Conservation (phyloP, 768 basidiomycete genomes). For the Boletus vinaceobasis region DNA sequence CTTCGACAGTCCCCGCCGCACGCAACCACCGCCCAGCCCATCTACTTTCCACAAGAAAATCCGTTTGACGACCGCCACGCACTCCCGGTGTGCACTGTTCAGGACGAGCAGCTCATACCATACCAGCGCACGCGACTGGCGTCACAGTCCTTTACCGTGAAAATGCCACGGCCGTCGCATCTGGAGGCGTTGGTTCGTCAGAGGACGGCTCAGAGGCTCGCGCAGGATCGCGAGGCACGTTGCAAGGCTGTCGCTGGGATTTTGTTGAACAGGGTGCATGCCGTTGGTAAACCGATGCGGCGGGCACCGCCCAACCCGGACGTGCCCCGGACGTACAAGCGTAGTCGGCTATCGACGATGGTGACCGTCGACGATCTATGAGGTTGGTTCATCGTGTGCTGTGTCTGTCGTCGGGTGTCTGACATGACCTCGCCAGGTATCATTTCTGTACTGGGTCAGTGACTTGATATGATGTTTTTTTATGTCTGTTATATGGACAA, state of each 20-base stretch:
- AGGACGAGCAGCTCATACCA: slow-evolving; percentile 8
- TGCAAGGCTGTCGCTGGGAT: slow-evolving; percentile 57
- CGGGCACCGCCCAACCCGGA: slow-evolving; percentile 31
- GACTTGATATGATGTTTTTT: background rate
- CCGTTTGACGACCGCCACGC: slow-evolving; percentile 28
- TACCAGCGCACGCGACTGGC: slow-evolving; percentile 30
- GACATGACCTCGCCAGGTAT: background rate
- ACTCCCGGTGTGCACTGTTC: slow-evolving; percentile 7
- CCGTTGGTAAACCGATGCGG: slow-evolving; percentile 52
- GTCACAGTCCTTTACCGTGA: slow-evolving; percentile 25
- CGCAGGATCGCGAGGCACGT: slow-evolving; percentile 38
- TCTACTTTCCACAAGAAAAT: slow-evolving; percentile 22
- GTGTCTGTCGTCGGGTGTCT: background rate
- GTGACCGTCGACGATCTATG: slow-evolving; percentile 42
- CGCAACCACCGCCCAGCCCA: slow-evolving; percentile 13
- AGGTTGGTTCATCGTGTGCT: slow-evolving; percentile 3
- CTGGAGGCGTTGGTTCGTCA: slow-evolving; percentile 29
- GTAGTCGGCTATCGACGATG: slow-evolving; percentile 50
- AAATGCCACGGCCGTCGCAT: slow-evolving; percentile 21
- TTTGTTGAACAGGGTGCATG: slow-evolving; percentile 51
- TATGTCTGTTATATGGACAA: background rate
- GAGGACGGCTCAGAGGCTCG: slow-evolving; percentile 30
- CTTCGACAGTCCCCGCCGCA: slow-evolving; percentile 15
- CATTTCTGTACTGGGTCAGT: background rate
- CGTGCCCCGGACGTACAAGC: slow-evolving; percentile 43